A percentile compares a stretch with the other conserved stretches of the same genome.
Conservation (phyloP, 768 basidiomycete species). For the Suillus subaureus region DNA sequence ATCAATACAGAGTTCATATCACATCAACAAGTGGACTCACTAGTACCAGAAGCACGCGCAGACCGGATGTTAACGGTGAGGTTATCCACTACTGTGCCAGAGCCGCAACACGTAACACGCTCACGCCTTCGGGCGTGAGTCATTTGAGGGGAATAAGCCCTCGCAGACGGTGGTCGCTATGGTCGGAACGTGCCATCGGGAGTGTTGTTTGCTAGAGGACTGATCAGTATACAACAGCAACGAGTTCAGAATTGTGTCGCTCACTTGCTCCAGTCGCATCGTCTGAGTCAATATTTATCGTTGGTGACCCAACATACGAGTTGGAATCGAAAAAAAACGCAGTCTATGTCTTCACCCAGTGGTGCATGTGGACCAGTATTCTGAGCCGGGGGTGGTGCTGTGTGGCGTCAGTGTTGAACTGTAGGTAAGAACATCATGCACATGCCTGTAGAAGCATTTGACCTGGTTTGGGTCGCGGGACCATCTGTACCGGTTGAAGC, state of each 20-base stretch:
- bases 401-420: neutral
- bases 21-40: neutral
- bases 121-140: neutral
- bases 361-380: neutral
- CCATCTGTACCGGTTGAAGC: neutral
- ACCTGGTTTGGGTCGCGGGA: neutral
- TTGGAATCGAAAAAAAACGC: neutral
- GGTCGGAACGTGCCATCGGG: neutral
- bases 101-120: neutral
- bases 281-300: neutral
- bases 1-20: neutral
- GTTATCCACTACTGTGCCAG: neutral
- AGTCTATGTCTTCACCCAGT: neutral
- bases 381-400: neutral
- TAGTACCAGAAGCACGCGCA: neutral
- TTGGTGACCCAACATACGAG: neutral
- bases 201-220: neutral
- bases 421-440: neutral
- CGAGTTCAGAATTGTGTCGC: neutral
- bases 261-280: neutral
- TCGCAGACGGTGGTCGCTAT: neutral
- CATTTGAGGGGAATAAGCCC: neutral
- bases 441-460: neutral
- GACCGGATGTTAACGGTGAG: neutral
- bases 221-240: neutral